These are phyloP conservation scores for Zangia roseola DNA, from an alignment of 768 basidiomycete species.

Conservation along the genomic window DNA sequence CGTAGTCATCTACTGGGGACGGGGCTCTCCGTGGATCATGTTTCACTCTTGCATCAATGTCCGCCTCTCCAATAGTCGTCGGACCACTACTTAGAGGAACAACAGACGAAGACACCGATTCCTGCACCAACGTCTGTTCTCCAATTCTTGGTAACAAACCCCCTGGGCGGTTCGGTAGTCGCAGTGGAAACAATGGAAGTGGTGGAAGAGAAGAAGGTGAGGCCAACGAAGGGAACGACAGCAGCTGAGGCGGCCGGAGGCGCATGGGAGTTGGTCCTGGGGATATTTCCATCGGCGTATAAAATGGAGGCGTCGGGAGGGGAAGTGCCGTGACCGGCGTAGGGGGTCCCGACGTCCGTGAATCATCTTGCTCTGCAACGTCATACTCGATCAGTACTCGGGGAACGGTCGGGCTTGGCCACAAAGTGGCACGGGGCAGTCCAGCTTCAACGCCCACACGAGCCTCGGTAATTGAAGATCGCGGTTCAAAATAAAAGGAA, in stretches of 20 bases:
- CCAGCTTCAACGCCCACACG: neutral
- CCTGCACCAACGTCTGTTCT: conserved; percentile 7
- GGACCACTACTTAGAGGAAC: neutral
- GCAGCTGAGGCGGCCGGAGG: conserved; percentile 3
- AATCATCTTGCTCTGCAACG: conserved; percentile 21
- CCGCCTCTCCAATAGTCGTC: neutral
- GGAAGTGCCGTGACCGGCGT: conserved; percentile 24
- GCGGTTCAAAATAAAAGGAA: conserved; percentile 10
- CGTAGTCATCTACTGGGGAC: conserved; percentile 76
- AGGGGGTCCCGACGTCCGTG: conserved; percentile 17
- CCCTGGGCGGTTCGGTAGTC: conserved; percentile 14
- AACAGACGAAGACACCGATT: conserved; percentile 1
- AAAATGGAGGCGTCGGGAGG: conserved; percentile 24
- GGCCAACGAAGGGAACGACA: conserved; percentile 4
- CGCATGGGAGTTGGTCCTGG: conserved; percentile 13
- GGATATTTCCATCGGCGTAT: conserved; percentile 27
- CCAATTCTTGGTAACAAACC: conserved; percentile 17
- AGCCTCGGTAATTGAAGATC: neutral
- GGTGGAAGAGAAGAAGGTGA: conserved; percentile 5
- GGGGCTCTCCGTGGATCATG: conserved; percentile 14
- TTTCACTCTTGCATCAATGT: neutral
- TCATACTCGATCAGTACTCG: conserved; percentile 25
- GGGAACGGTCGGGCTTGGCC: conserved; percentile 9
- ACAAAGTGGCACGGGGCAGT: neutral
- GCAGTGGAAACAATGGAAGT: conserved; percentile 16